Percentiles rank a stretch among this genome's conserved stretches.
phyloP scores from a whole-genome alignment of 257 asterid genomes.

The Plectranthus barbatus region DNA sequence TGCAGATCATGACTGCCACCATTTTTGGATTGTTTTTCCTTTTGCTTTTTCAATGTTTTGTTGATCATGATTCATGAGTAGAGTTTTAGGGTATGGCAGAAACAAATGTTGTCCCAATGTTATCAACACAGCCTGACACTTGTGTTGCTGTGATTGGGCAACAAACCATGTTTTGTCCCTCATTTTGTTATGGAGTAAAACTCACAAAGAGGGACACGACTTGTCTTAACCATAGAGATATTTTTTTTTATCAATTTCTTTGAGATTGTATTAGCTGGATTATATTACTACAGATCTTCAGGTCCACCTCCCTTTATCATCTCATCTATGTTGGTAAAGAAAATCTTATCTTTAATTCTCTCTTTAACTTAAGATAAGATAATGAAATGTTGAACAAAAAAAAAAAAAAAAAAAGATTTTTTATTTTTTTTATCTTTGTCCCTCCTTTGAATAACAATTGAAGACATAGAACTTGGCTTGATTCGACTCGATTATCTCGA shows the following conservation, averaged over 20 bases:
- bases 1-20: not conserved
- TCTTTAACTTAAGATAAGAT: constrained; percentile 29
- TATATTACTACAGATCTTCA: not conserved
- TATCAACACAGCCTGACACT: constrained; percentile 18
- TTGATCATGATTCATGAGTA: constrained; percentile 7
- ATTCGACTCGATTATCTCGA: not conserved
- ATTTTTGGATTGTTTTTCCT: not conserved
- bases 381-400: not conserved
- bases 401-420: no score
- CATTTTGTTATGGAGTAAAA: constrained; percentile 12
- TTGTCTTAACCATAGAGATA: constrained; percentile 13
- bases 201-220: constrained; percentile 23
- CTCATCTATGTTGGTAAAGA: constrained; percentile 20
- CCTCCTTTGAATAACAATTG: constrained; percentile 28
- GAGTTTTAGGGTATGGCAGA: constrained; percentile 7
- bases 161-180: constrained; percentile 20
- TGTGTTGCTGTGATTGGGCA: constrained; percentile 20
- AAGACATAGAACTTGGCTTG: not conserved
- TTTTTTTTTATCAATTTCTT: not conserved
- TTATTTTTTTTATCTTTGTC: constrained; percentile 15
- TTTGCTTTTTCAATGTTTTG: not conserved
- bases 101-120: constrained; percentile 25
- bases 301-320: constrained; percentile 24
- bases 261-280: constrained; percentile 24
- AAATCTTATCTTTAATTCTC: constrained; percentile 34